Conservation (phyloP, 345 rosid species). For the Salix exigua region DNA sequence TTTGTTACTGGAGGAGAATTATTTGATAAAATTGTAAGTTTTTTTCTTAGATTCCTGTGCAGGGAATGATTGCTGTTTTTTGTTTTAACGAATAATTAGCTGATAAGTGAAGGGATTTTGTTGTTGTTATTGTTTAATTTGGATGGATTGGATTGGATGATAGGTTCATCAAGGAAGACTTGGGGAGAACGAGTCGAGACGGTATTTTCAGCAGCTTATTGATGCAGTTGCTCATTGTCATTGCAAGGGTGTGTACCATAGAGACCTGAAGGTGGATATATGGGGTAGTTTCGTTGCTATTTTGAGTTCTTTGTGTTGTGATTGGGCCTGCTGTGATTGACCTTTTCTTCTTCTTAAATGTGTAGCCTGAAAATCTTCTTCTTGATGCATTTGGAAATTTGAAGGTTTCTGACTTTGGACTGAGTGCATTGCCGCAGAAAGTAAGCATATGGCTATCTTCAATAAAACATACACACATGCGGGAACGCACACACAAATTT, state of each 20-base stretch:
- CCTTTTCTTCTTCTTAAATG: slow-evolving; percentile 6
- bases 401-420: slow-evolving; percentile 80
- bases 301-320: slow-evolving; percentile 9
- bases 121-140: not conserved
- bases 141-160: not conserved
- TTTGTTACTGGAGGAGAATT: slow-evolving; percentile 90
- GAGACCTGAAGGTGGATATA: slow-evolving; percentile 73
- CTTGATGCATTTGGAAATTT: slow-evolving; percentile 58
- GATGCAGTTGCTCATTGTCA: slow-evolving; percentile 90
- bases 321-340: slow-evolving; percentile 13
- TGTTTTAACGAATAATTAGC: not conserved
- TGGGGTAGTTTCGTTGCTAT: not conserved
- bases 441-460: slow-evolving; percentile 29
- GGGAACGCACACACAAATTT: no score
- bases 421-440: slow-evolving; percentile 65
- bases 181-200: slow-evolving; percentile 63
- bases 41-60: not conserved
- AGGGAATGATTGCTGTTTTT: not conserved
- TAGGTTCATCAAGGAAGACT: slow-evolving; percentile 73
- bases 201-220: slow-evolving; percentile 87
- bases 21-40: slow-evolving; percentile 73
- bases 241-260: slow-evolving; percentile 81
- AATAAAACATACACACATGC: not conserved
- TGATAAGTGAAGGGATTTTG: not conserved
- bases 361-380: slow-evolving; percentile 74